phyloP scores from a whole-genome alignment of 345 rosid species.

The Draba incana region DNA sequence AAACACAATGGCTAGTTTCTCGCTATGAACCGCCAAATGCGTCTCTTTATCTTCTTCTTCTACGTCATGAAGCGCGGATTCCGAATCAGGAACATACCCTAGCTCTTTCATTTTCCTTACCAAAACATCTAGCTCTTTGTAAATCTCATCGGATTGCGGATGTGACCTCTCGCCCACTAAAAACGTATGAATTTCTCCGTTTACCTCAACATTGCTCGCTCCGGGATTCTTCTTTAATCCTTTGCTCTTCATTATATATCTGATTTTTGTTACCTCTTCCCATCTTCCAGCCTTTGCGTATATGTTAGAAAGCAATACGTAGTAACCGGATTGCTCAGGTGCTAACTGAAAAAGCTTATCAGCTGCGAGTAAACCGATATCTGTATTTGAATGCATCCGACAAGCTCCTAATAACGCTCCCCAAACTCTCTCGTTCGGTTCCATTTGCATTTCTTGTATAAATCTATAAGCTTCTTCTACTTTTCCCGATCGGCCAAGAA shows the following conservation, averaged over 20 bases:
- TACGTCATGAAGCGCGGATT: conserved; percentile 75
- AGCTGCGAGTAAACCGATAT: conserved; percentile 70
- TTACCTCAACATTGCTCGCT: conserved; percentile 66
- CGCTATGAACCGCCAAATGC: conserved; percentile 78
- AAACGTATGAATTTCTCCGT: conserved; percentile 53
- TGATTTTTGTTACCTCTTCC: conserved; percentile 59
- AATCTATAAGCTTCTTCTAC: conserved; percentile 63
- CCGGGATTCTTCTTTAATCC: conserved; percentile 69
- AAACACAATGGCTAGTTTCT: conserved; percentile 74
- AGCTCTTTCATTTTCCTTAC: conserved; percentile 67
- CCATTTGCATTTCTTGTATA: conserved; percentile 56
- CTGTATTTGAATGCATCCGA: conserved; percentile 54
- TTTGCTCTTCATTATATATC: conserved; percentile 59
- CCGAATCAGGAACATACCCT: conserved; percentile 66
- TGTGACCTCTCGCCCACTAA: conserved; percentile 68
- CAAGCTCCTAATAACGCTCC: conserved; percentile 75
- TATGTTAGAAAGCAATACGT: conserved; percentile 73
- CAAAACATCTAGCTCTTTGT: conserved; percentile 55
- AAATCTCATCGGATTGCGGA: conserved; percentile 51
- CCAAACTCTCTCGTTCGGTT: conserved; percentile 77
- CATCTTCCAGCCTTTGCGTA: conserved; percentile 83
- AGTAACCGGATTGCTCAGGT: conserved; percentile 67
- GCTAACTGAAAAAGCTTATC: conserved; percentile 61
- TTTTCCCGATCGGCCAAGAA: conserved; percentile 68
- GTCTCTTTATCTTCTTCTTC: conserved; percentile 82